Evolutionary conservation across 2,329 filamentous ascomycete genomes (phyloP), one percentile per base, ranked within the genome.

Genomic region (Penicillium sp.): DNA sequence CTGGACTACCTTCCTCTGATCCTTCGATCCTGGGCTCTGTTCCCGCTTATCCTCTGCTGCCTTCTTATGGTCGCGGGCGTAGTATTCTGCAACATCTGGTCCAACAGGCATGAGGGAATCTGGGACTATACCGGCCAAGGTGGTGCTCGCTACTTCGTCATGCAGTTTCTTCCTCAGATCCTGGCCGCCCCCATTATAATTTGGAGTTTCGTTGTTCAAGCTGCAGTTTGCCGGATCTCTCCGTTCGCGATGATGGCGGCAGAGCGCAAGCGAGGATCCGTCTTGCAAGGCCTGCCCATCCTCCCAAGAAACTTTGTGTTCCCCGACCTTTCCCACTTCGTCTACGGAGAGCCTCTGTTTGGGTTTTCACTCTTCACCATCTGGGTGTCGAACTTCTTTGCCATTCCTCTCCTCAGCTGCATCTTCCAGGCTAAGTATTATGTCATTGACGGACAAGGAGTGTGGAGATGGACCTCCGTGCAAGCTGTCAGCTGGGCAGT

Each of bases 101-200:
- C 89, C 11, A 75, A 81, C 39, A 73, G 77, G 5, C 81, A 88
- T 63, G 74, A 81, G 10, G 91, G 91, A 0, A 78, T 97, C 13
- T 87, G 85, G 70, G 76, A 82, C 3, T 96, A 93, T 72, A 78
- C 79, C 36, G 83, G 82, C 33, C 88, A 92, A 58, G 89, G 90
- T 60, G 89, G 88, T 51, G 83, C 82, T 9, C 83, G 87, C 64
- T 96, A 96, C 75, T 96, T 97, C 73, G 76, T 96, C 49, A 95
- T 96, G 73, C 85, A 92, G 61, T 91, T 96, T 63, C 78, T 97
- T 1, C 93, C 94, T 2, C 91, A 92, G 57, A 78, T 96, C 0
- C 71, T 96, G 14, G 91, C 88, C 0, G 86, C 87, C 19, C 65
- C 88, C 13, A 77, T 96, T 37, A 81, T 95, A 47, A 73, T 97